Evolutionary conservation across 139 green algal genomes (phyloP).

Genomic region (Asterochloris erici): DNA sequence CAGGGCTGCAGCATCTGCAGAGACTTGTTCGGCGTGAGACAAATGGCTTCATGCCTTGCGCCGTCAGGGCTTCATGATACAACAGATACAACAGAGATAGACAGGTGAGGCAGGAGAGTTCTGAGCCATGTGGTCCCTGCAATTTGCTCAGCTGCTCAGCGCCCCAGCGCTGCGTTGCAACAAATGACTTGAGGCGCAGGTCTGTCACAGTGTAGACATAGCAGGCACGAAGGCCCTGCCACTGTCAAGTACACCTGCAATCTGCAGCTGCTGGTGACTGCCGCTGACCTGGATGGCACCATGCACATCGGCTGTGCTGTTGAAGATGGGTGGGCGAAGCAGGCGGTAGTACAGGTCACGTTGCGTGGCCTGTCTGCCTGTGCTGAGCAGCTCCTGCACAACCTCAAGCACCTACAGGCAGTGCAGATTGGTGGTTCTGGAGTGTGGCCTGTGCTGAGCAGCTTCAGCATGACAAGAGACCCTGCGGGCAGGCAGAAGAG

Average conservation of each 20-base stretch:
- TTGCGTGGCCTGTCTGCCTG: slow-evolving; percentile 48
- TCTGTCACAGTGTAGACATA: not conserved
- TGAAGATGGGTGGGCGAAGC: slow-evolving; percentile 42
- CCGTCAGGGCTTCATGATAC: too few relatives aligned
- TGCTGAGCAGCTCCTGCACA: slow-evolving; percentile 51
- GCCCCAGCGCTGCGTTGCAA: too few relatives aligned
- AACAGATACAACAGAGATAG: too few relatives aligned
- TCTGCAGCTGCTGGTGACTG: not conserved
- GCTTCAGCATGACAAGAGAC: slow-evolving; percentile 57
- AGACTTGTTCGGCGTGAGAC: too few relatives aligned
- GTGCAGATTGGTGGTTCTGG: too few relatives aligned
- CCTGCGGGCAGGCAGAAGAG: not conserved
- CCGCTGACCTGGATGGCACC: not conserved
- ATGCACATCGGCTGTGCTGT: slow-evolving; percentile 9
- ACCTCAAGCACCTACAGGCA: slow-evolving; percentile 35
- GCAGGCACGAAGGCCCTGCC: not conserved
- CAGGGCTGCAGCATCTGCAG: too few relatives aligned
- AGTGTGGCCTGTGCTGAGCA: slow-evolving; percentile 29
- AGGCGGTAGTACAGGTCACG: slow-evolving; percentile 73
- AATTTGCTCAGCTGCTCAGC: too few relatives aligned
- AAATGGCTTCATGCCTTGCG: too few relatives aligned
- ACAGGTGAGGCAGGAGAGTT: too few relatives aligned
- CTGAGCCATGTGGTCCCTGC: too few relatives aligned
- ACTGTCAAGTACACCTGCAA: not conserved
- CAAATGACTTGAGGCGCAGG: too few relatives aligned